These are phyloP conservation scores for Insectozyma bohioensis DNA, from an alignment of 1,139 yeast genomes.

Conservation along the genomic window DNA sequence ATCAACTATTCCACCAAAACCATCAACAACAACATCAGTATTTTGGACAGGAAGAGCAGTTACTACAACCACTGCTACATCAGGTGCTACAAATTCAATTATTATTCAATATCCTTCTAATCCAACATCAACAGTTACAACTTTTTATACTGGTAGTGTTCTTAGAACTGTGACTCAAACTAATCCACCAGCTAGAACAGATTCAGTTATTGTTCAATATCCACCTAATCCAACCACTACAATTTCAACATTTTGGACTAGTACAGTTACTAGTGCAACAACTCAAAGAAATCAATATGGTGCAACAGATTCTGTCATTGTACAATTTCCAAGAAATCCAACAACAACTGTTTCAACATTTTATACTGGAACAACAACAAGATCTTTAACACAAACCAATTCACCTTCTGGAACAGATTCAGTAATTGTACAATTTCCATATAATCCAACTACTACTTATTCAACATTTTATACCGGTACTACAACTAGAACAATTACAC, in stretches of 20 bases:
- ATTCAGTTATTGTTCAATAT: slow-evolving; percentile 19
- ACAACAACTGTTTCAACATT: slow-evolving; percentile 12
- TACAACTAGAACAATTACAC: slow-evolving; percentile 6
- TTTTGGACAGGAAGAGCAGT: slow-evolving; percentile 7
- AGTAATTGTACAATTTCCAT: slow-evolving; percentile 21
- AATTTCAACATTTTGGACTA: slow-evolving; percentile 15
- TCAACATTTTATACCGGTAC: slow-evolving; percentile 12
- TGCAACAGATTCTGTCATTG: slow-evolving; percentile 15
- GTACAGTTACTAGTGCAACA: slow-evolving; percentile 10
- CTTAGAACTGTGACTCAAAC: slow-evolving; percentile 14
- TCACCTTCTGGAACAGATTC: slow-evolving; percentile 17
- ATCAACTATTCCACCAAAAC: slow-evolving; percentile 17
- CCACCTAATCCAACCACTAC: slow-evolving; percentile 18
- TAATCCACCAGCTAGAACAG: slow-evolving; percentile 14
- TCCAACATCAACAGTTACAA: slow-evolving; percentile 13
- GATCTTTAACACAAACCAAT: slow-evolving; percentile 9
- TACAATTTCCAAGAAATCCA: slow-evolving; percentile 15
- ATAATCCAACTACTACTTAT: slow-evolving; percentile 13
- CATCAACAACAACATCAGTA: slow-evolving; percentile 16
- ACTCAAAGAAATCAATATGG: slow-evolving; percentile 12
- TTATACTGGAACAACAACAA: slow-evolving; percentile 12
- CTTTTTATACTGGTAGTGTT: slow-evolving; percentile 15
- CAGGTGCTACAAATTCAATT: slow-evolving; percentile 19
- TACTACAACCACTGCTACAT: slow-evolving; percentile 10
- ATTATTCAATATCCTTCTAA: slow-evolving; percentile 17